These are phyloP conservation scores for Suillus weaverae DNA, from an alignment of 768 basidiomycete genomes.

Conservation along the genomic window DNA sequence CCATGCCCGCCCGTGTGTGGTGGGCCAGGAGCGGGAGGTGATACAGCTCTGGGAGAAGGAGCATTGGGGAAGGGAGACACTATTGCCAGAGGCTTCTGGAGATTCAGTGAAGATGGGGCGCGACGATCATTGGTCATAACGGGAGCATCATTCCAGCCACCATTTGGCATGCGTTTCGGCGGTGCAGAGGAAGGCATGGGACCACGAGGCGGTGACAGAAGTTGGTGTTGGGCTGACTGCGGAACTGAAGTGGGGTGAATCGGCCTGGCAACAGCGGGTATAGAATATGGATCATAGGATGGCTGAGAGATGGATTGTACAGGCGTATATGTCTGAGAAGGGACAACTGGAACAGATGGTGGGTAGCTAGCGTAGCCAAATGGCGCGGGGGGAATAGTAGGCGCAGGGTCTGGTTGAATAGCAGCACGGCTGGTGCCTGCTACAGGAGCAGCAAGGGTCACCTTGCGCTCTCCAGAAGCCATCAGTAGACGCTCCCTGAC, in stretches of 20 bases:
- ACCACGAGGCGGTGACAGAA: conserved; percentile 45
- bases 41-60: conserved; percentile 27
- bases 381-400: conserved; percentile 2
- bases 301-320: conserved; percentile 18
- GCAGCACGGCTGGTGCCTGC: conserved; percentile 30
- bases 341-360: conserved; percentile 17
- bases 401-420: conserved; percentile 30
- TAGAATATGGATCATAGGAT: background rate
- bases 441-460: conserved; percentile 14
- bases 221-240: conserved; percentile 40
- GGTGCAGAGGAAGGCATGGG: conserved; percentile 47
- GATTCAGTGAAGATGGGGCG: conserved; percentile 47
- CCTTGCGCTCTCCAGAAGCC: conserved; percentile 32
- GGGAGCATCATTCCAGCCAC: conserved; percentile 94
- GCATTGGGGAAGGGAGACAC: conserved; percentile 87
- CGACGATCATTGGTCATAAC: conserved; percentile 47
- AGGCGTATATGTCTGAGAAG: conserved; percentile 36
- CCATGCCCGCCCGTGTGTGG: conserved; percentile 38
- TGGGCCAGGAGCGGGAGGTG: conserved; percentile 48
- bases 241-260: conserved; percentile 28
- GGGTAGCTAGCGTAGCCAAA: conserved; percentile 8
- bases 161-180: conserved; percentile 64
- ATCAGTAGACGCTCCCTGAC: conserved; percentile 48
- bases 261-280: conserved; percentile 23
- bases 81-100: conserved; percentile 69